These are phyloP conservation scores for Eucalyptus sideroxylon DNA, from an alignment of 345 rosid genomes.

Conservation along the genomic window DNA sequence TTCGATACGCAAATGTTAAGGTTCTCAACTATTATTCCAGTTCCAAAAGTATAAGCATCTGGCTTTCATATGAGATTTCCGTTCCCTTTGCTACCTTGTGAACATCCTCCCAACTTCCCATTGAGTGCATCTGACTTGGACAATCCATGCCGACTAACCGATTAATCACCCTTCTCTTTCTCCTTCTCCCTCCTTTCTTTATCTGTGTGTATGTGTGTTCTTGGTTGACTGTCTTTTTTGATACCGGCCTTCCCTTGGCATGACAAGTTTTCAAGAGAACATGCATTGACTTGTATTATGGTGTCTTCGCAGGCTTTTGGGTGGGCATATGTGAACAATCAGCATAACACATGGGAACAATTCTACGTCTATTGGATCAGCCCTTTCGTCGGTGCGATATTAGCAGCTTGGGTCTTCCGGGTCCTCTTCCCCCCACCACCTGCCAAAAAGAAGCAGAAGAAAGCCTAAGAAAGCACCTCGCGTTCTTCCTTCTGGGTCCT, in stretches of 20 bases:
- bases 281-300: neutral
- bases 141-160: neutral
- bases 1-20: neutral
- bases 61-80: neutral
- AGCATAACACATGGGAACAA: constrained; percentile 92
- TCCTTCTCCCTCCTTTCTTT: neutral
- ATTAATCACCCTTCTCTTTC: neutral
- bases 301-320: constrained; percentile 64
- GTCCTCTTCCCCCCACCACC: constrained; percentile 40
- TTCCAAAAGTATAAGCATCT: neutral
- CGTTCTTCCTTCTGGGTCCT: neutral
- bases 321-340: constrained; percentile 75
- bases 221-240: neutral
- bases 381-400: constrained; percentile 71
- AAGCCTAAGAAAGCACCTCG: constrained; percentile 18
- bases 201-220: neutral
- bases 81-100: neutral
- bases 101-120: neutral
- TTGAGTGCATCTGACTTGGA: neutral
- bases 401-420: constrained; percentile 75
- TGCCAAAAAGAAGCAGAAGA: constrained; percentile 50
- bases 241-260: neutral
- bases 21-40: neutral
- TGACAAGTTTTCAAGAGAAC: neutral
- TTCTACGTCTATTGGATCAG: constrained; percentile 87